These are phyloP conservation scores for Tolypocladium album DNA, from an alignment of 2,329 filamentous ascomycete genomes.

Conservation along the genomic window DNA sequence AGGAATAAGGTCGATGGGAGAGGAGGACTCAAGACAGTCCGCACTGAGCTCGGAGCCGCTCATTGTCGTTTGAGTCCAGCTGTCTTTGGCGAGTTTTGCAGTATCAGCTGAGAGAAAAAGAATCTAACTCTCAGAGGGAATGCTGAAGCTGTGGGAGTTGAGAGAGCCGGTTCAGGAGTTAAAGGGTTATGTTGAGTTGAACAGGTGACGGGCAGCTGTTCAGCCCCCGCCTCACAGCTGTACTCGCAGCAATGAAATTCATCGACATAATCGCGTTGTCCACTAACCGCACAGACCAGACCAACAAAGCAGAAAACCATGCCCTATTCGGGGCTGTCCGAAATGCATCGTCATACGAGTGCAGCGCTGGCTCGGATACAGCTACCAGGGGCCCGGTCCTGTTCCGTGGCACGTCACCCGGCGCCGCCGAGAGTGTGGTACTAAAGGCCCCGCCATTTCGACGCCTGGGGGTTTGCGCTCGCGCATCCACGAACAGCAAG, in stretches of 20 bases:
- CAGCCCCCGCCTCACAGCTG: not conserved
- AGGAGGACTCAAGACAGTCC: not conserved
- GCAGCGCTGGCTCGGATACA: not conserved
- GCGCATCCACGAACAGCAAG: not conserved
- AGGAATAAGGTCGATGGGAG: not conserved
- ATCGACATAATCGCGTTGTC: not conserved
- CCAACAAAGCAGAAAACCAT: no score
- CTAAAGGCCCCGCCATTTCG: not conserved
- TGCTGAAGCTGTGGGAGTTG: not conserved
- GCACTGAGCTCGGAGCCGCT: not conserved
- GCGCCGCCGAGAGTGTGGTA: not conserved
- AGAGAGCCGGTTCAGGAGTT: not conserved
- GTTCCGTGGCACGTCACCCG: not conserved
- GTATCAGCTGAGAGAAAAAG: not conserved
- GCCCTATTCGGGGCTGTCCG: not conserved
- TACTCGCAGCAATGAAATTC: not conserved
- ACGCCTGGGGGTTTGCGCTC: not conserved
- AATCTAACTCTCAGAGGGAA: not conserved
- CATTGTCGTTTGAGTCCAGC: not conserved
- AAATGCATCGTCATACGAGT: not conserved
- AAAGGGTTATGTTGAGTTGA: not conserved
- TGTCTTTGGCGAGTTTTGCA: not conserved
- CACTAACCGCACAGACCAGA: not conserved
- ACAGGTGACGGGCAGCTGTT: not conserved
- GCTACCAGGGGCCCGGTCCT: no score